Evolutionary conservation across 345 rosid species (phyloP), one percentile per base, ranked within the genome.

Genomic region (Gossypium rotundifolium): DNA sequence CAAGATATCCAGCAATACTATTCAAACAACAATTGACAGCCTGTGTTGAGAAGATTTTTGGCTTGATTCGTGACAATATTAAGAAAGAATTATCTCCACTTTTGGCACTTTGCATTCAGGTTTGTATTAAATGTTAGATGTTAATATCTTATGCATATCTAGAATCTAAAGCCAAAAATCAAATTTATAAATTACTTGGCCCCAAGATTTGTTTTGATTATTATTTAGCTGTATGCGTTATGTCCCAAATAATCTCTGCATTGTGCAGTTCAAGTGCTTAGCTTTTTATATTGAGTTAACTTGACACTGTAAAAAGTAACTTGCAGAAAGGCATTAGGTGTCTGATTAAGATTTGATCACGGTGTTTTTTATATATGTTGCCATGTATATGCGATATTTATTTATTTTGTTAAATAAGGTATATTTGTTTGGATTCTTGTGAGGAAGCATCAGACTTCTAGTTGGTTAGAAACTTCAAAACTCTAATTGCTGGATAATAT

Each of bases 31-130:
- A 94, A 76, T 79, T 94, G 69, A 94, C 98, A 65, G 94, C 99
- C 78, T 94, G 96, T 81, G 97, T 94, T 66, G 99, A 94, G 88
- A 94, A 94, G 88, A 92, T 94, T 16, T 94, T 92, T 86, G 99
- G 99, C 75, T 80, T 94, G 83, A 91, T 94, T 75, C 93, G 99
- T 74, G 99, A 94, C 84, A 89, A 93, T 75, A 81, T 94, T 87
- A 94, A 94, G 85, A 94, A 91, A 80, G 99, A 92, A 77, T 81
- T 94, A 57, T 88, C 94, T 46, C 97, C 95, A 22, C 88, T 94
- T 48, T 78, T 94, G 78, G 87, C 85, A 70, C 83, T 57, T 65
- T 94, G 99, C 88, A 91, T 92, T 85, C 99, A 94, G 94, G 98
- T 89, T 55, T 84, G 79, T 78, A 46, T 79, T 38, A 25, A 40